A percentile compares a stretch with the other conserved stretches of the same genome.
Evolutionary conservation across 2,329 filamentous ascomycete genomes (phyloP).

Genomic region (Trichoderma sp.): DNA sequence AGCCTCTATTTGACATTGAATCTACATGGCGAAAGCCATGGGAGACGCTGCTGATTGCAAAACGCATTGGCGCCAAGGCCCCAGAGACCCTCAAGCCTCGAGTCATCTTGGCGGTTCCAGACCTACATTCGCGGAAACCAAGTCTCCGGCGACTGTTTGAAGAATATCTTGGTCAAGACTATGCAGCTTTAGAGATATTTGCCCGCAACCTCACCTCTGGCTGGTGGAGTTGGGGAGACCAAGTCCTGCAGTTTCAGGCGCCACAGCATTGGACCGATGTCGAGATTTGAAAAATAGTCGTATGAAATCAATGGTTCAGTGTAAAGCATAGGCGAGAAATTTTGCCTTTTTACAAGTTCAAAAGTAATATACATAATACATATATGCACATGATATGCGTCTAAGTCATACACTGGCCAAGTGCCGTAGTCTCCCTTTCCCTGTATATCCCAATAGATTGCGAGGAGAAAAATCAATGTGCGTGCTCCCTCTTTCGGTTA

Average conservation of each 20-base stretch:
- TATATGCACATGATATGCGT: slow-evolving; percentile 38
- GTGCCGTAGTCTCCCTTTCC: not conserved
- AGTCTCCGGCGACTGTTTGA: slow-evolving; percentile 66
- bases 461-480: not conserved
- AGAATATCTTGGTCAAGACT: slow-evolving; percentile 53
- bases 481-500: not conserved
- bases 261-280: slow-evolving; percentile 52
- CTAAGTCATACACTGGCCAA: slow-evolving; percentile 37
- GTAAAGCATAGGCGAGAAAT: not conserved
- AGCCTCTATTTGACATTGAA: slow-evolving; percentile 65
- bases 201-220: slow-evolving; percentile 72
- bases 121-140: slow-evolving; percentile 79
- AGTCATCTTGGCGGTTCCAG: slow-evolving; percentile 71
- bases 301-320: not conserved
- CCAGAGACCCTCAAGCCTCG: slow-evolving; percentile 43
- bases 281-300: not conserved
- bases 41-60: slow-evolving; percentile 70
- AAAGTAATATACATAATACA: slow-evolving; percentile 33
- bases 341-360: slow-evolving; percentile 25
- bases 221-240: slow-evolving; percentile 80
- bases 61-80: slow-evolving; percentile 42
- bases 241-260: slow-evolving; percentile 71
- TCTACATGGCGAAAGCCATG: slow-evolving; percentile 74
- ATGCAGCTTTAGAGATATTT: slow-evolving; percentile 73
- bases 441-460: not conserved